A percentile compares a stretch with the other conserved stretches of the same genome.
Evolutionary conservation across 2,329 filamentous ascomycete species (phyloP).

Genomic region (Fonsecaea nubica): DNA sequence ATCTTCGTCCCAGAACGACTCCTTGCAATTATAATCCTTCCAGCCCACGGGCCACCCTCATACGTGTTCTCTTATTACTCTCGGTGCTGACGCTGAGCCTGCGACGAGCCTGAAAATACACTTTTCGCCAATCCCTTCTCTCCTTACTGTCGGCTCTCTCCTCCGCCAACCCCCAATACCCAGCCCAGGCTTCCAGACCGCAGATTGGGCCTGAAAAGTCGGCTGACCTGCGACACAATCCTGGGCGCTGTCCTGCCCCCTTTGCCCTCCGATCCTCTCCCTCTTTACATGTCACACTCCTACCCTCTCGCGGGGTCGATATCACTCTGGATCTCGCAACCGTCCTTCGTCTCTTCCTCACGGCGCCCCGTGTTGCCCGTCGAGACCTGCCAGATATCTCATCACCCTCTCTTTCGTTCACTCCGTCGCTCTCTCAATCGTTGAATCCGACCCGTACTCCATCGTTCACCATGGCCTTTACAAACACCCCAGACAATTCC

Average conservation of each 20-base stretch:
- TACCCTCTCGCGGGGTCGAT: slow-evolving; percentile 32
- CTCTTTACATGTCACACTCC: slow-evolving; percentile 36
- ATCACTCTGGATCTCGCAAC: slow-evolving; percentile 33
- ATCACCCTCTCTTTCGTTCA: slow-evolving; percentile 19
- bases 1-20: slow-evolving; percentile 15
- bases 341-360: slow-evolving; percentile 23
- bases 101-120: slow-evolving; percentile 16
- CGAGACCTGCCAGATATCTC: slow-evolving; percentile 20
- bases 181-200: slow-evolving; percentile 12
- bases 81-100: slow-evolving; percentile 16
- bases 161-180: slow-evolving; percentile 1
- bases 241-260: slow-evolving; percentile 31
- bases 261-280: slow-evolving; percentile 21
- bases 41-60: not conserved
- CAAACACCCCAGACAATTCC: slow-evolving; percentile 10
- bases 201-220: slow-evolving; percentile 16
- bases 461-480: slow-evolving; percentile 23
- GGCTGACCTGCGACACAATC: slow-evolving; percentile 11
- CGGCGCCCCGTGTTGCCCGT: slow-evolving; percentile 33
- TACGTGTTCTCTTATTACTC: slow-evolving; percentile 14
- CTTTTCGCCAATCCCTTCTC: slow-evolving; percentile 1
- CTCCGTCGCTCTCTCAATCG: slow-evolving; percentile 18
- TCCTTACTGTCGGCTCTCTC: not conserved
- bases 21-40: slow-evolving; percentile 19
- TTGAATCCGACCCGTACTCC: slow-evolving; percentile 10